phyloP scores from a whole-genome alignment of 441 rosid species.

The Biscutella laevigata region DNA sequence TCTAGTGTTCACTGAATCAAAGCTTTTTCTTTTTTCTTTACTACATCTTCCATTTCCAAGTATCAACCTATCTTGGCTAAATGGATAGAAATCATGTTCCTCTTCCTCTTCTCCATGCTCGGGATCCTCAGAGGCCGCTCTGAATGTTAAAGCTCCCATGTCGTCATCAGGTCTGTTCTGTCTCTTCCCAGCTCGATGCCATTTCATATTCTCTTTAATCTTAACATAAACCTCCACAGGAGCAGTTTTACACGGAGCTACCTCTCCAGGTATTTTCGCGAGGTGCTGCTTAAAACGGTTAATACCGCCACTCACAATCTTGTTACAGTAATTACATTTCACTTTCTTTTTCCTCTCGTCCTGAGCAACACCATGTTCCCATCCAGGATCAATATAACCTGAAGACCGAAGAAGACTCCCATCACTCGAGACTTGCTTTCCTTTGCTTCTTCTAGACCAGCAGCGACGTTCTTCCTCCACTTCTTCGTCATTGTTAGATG shows the following conservation, averaged over 20 bases:
- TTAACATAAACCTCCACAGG: constrained; percentile 84
- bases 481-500: constrained; percentile 34
- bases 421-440: constrained; percentile 42
- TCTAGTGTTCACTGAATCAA: constrained; percentile 35
- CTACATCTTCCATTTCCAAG: constrained; percentile 46
- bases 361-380: constrained; percentile 92
- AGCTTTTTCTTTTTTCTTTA: constrained; percentile 37
- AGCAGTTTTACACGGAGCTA: constrained; percentile 73
- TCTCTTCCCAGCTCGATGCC: constrained; percentile 91
- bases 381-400: constrained; percentile 93
- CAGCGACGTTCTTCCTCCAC: constrained; percentile 17
- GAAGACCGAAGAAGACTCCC: constrained; percentile 60
- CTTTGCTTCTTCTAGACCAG: constrained; percentile 33
- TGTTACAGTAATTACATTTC: constrained; percentile 83
- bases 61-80: constrained; percentile 31
- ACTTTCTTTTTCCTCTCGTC: constrained; percentile 88
- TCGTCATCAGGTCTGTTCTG: constrained; percentile 58
- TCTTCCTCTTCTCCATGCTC: constrained; percentile 58
- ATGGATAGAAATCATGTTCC: constrained; percentile 32
- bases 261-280: constrained; percentile 96
- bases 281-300: constrained; percentile 93
- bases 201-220: constrained; percentile 93
- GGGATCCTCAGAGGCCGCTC: constrained; percentile 44
- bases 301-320: constrained; percentile 82
- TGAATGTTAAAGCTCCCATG: constrained; percentile 39